Conservation (phyloP, 176 grass and related monocot species). For the Oryza officinalis region DNA sequence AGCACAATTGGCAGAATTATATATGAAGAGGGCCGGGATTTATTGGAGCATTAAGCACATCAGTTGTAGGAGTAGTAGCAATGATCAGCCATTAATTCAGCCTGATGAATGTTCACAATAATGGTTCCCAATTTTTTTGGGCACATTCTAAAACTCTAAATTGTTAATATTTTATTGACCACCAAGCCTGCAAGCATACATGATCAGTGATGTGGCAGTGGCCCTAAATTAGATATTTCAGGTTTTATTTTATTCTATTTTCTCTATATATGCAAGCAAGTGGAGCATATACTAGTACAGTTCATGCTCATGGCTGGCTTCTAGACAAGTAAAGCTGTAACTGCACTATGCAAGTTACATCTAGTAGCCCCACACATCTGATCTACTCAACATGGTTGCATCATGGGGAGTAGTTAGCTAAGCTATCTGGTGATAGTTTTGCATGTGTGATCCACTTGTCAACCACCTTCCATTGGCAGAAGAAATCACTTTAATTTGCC, state of each 20-base stretch:
- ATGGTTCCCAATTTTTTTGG: background rate
- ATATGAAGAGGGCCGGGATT: too few relatives aligned
- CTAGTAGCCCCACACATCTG: background rate
- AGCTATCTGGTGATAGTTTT: background rate
- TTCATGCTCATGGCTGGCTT: background rate
- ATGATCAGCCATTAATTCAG: background rate
- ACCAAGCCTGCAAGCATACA: background rate
- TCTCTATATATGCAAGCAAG: background rate
- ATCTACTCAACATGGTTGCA: background rate
- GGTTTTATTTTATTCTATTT: background rate
- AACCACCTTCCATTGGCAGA: constrained; percentile 4
- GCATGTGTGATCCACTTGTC: background rate
- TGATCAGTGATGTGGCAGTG: background rate
- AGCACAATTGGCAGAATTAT: too few relatives aligned
- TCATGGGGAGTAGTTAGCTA: background rate
- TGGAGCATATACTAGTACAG: background rate
- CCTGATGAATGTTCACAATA: background rate
- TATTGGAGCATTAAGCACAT: background rate
- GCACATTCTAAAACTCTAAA: background rate
- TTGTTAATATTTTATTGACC: background rate
- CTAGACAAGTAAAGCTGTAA: constrained; percentile 20
- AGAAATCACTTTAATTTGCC: background rate
- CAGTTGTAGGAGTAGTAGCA: background rate
- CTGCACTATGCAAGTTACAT: constrained; percentile 13
- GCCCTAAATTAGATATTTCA: background rate